Percentiles rank a stretch among this genome's conserved stretches.
These are phyloP conservation scores for Collariella sp. DNA, from an alignment of 495 filamentous ascomycete genomes.

Conservation along the genomic window DNA sequence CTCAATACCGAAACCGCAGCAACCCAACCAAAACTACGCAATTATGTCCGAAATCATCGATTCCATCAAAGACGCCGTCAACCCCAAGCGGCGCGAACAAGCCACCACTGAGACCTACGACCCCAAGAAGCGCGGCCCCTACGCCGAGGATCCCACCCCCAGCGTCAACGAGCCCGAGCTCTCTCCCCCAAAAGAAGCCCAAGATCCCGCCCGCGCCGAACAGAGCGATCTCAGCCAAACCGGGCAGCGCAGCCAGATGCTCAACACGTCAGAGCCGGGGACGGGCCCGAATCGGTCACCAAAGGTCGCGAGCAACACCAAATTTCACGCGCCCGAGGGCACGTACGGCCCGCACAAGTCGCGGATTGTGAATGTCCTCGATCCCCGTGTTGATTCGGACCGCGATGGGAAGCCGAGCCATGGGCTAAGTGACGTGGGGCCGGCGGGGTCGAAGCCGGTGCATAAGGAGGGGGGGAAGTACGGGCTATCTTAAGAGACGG, in stretches of 20 bases:
- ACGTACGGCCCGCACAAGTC: slow-evolving; percentile 33
- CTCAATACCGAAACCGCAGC: neutral
- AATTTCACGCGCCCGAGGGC: slow-evolving; percentile 21
- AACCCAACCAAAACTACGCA: neutral
- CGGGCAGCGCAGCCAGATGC: neutral
- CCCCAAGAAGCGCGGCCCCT: slow-evolving; percentile 16
- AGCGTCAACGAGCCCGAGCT: neutral
- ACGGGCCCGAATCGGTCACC: neutral
- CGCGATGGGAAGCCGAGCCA: slow-evolving; percentile 14
- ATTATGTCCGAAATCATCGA: slow-evolving; percentile 25
- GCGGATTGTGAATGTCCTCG: slow-evolving; percentile 34
- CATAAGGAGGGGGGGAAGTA: slow-evolving; percentile 6
- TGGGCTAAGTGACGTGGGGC: slow-evolving; percentile 6
- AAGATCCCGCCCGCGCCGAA: neutral
- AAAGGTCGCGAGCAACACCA: slow-evolving; percentile 13
- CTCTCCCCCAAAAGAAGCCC: neutral
- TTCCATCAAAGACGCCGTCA: slow-evolving; percentile 22
- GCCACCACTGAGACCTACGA: slow-evolving; percentile 21
- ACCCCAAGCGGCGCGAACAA: slow-evolving; percentile 19
- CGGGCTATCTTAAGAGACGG: neutral
- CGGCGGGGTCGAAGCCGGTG: slow-evolving; percentile 2
- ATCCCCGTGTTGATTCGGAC: slow-evolving; percentile 37
- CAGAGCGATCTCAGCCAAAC: slow-evolving; percentile 4
- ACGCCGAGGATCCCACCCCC: slow-evolving; percentile 9
- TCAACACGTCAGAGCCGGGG: neutral